These are phyloP conservation scores for Ustilago xerochloae DNA, from an alignment of 1,284 basidiomycete species.

Conservation along the genomic window DNA sequence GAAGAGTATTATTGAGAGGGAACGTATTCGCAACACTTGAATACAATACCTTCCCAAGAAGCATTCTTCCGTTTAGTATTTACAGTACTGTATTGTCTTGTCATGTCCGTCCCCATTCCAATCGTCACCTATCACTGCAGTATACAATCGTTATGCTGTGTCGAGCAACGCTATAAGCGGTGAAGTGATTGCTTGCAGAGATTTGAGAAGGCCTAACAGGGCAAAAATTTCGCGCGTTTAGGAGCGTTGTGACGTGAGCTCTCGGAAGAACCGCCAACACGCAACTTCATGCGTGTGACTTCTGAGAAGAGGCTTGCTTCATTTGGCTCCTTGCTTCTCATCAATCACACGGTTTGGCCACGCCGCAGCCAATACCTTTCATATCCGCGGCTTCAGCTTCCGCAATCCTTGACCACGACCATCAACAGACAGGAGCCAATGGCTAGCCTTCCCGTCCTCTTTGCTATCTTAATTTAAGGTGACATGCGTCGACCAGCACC, in stretches of 20 bases:
- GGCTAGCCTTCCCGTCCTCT: background rate
- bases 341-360: background rate
- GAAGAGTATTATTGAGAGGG: conserved; percentile 55
- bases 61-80: background rate
- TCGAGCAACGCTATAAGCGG: no score
- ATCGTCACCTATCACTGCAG: no score
- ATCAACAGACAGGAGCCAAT: background rate
- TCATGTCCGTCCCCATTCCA: no score
- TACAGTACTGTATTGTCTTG: background rate
- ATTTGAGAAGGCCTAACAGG: conserved; percentile 3
- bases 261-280: conserved; percentile 15
- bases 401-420: background rate
- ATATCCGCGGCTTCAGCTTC: background rate
- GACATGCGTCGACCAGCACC: conserved; percentile 32
- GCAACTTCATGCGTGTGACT: background rate
- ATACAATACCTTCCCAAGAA: background rate
- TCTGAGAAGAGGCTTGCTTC: no score
- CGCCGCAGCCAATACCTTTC: background rate
- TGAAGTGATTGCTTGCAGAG: no score
- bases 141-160: no score
- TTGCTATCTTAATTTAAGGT: background rate
- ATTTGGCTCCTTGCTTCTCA: background rate
- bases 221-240: background rate
- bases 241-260: conserved; percentile 8
- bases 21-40: conserved; percentile 43